Base-by-base conservation (phyloP, 2,329 filamentous ascomycete genomes). In the Ceratocystis huliohia region DNA sequence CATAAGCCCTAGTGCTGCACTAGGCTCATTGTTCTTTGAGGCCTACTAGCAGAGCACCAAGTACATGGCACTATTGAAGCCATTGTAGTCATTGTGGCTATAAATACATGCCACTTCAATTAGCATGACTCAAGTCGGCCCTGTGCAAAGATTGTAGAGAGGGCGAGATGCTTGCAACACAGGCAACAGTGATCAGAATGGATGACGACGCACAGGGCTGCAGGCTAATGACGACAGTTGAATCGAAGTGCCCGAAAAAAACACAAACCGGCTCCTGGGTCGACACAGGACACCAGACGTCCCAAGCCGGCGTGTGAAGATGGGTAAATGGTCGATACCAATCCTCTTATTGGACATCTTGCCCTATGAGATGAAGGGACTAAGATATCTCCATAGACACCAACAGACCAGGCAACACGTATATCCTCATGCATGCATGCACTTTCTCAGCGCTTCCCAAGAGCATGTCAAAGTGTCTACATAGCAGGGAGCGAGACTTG, bases 401-500 rank as follows among this genome's bases (percentile, higher is more conserved):
- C 1, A 2, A 28, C 48, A 53, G 20, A 53, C 48, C 15, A 3
- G 6, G 1, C n/a, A 25, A 53, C 48, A 53, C 48, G 48, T 28
- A 53, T 53, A 15, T 17, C 48, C 25, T 25, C 48, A 53, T 53
- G 48, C 17, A 48, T 48, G 45, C 48, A 53, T 28, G 13, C 48
- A 53, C 48, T 53, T 41, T 53, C 37, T 41, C 37, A 41, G 37
- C 8, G 37, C 37, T 41, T 41, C 48, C 48, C 25, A 28, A 13
- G 48, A 15, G 48, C 20, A 59, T 59, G 28, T 59, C 53, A 37
- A 59, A 59, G 53, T 59, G 53, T 25, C 53, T 59, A 30, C 53
- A 59, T 59, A 59, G 28, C 28, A 59, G 37, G 28, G 30, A 37
- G 53, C 28, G 15, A 37, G 28, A 59, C 28, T 37, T 59, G 15